Percentiles rank a stretch among this genome's conserved stretches.
These are phyloP conservation scores for Shiraia sp. DNA, from an alignment of 2,329 filamentous ascomycete species.

Conservation along the genomic window DNA sequence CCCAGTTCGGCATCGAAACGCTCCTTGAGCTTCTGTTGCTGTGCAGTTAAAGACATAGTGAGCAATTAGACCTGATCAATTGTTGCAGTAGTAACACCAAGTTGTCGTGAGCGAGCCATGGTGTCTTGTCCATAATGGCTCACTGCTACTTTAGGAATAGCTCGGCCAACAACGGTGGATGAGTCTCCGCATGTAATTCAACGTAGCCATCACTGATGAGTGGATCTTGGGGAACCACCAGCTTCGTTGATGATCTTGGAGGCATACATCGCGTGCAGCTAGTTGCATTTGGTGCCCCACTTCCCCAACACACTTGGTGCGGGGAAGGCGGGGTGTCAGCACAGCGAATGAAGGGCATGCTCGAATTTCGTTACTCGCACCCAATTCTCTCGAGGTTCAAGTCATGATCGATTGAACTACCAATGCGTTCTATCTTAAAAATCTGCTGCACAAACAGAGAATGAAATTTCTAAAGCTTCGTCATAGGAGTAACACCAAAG, in stretches of 20 bases:
- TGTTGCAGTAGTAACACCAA: conserved; percentile 11
- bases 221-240: neutral
- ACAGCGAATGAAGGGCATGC: no score
- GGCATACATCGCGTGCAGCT: neutral
- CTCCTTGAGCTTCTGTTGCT: conserved; percentile 28
- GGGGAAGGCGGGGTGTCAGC: conserved; percentile 9
- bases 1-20: conserved; percentile 29
- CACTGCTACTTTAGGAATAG: no score
- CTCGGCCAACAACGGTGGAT: no score
- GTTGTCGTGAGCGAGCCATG: no score
- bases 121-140: no score
- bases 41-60: conserved; percentile 23
- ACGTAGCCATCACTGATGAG: neutral
- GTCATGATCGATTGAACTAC: neutral
- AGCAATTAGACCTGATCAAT: conserved; percentile 7
- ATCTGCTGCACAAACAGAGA: no score
- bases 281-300: conserved; percentile 7
- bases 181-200: no score
- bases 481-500: conserved; percentile 21
- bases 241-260: neutral
- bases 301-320: conserved; percentile 10
- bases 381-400: neutral
- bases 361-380: no score
- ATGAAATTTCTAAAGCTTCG: neutral
- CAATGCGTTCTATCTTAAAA: no score